Evolutionary conservation across 257 asterid genomes (phyloP).

Genomic region (Jasminum sambac): DNA sequence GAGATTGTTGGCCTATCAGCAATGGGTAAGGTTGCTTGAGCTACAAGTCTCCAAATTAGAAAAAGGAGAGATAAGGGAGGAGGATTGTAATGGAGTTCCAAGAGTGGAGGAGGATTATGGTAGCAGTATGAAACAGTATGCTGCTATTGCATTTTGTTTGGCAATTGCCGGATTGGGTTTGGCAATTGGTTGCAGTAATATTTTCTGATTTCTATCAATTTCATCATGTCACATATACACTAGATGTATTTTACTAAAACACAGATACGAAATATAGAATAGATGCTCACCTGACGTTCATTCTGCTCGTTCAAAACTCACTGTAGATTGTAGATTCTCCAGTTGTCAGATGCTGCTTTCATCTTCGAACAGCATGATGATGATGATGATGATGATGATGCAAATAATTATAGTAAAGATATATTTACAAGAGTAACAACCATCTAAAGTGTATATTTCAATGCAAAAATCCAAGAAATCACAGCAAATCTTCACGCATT

Average conservation of each 20-base stretch:
- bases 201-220: constrained; percentile 21
- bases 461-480: background rate
- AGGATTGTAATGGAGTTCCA: background rate
- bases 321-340: background rate
- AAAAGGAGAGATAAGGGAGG: constrained; percentile 22
- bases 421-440: background rate
- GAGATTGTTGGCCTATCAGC: constrained; percentile 40
- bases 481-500: background rate
- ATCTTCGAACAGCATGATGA: background rate
- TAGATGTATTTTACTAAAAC: background rate
- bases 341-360: background rate
- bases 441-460: background rate
- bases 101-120: constrained; percentile 22
- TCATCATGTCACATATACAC: background rate
- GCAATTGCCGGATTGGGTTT: constrained; percentile 48
- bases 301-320: background rate
- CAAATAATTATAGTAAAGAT: no score
- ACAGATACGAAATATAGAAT: background rate
- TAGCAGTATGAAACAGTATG: constrained; percentile 28
- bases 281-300: background rate
- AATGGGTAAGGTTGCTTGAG: constrained; percentile 54
- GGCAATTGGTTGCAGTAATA: constrained; percentile 29
- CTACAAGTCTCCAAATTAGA: constrained; percentile 28
- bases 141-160: constrained; percentile 44
- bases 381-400: background rate